Evolutionary conservation across 768 basidiomycete genomes (phyloP), one percentile per base, ranked within the genome.

Genomic region (Lactarius trivialis): DNA sequence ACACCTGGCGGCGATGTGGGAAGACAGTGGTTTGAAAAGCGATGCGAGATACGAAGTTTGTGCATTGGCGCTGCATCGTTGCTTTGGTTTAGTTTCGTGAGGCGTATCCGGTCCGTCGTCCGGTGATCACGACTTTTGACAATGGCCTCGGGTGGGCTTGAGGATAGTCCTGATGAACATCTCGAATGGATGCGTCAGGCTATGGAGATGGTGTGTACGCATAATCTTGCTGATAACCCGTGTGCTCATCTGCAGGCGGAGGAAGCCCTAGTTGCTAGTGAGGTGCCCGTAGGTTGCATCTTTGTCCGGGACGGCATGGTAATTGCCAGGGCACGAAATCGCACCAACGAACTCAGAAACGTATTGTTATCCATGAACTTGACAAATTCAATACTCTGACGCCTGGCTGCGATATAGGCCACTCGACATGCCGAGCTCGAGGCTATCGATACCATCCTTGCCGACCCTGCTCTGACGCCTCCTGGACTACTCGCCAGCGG

Each of bases 391-490:
- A 17, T n/a, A 33, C 51, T 49, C 58, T 64, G 36, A 55, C 49
- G 51, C 53, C 64, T n/a, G 55, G 59, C 59, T 54, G 30, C 26
- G 48, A 49, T 30, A 24, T 64, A 98, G 95, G 95, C 94, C 0
- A 98, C 96, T 11, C 82, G 96, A 55, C 97, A 99, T 70, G 96
- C 97, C 39, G 97, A 99, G 74, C 84, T 99, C 26, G 97, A 97
- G 73, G 95, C 96, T 1, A 93, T 98, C 68, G 93, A 97, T 71
- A 79, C 80, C 68, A 92, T 99, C 67, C 76, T 98, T 14, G 77
- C 84, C 0, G 81, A 88, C 71, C 74, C 75, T 57, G 57, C 69
- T 17, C 80, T 89, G 65, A 88, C 88, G 8, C 82, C 84, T 26
- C 70, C 73, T 36, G 63, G 72, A n/a, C 56, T 73, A 0, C 69